Evolutionary conservation across 371 early-diverging fungal genomes (phyloP).

Genomic region (Mucor velutinosus): DNA sequence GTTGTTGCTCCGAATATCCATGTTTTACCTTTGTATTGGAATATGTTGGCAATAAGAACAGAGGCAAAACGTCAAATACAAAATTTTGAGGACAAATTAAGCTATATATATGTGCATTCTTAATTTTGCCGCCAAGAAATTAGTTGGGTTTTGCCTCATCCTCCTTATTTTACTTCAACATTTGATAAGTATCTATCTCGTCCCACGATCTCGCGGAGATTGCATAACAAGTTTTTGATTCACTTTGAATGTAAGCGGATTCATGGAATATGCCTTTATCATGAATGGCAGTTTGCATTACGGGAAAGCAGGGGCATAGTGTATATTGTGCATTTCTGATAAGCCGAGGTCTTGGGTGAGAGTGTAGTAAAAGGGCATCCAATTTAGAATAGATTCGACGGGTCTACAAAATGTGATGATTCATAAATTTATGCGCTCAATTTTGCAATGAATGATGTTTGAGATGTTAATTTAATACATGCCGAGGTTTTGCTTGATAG

Average conservation of each 20-base stretch:
- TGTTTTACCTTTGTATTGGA: not conserved
- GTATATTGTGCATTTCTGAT: not conserved
- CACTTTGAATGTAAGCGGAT: slow-evolving; percentile 1
- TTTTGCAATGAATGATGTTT: not conserved
- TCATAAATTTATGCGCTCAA: not conserved
- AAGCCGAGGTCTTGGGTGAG: not conserved
- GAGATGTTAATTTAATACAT: not conserved
- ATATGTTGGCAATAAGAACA: not conserved
- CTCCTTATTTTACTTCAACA: not conserved
- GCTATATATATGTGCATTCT: not conserved
- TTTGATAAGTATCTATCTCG: not conserved
- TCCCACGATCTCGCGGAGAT: not conserved
- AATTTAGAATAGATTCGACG: slow-evolving; percentile 3
- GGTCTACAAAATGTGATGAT: not conserved
- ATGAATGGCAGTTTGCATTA: not conserved
- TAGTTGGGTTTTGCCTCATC: not conserved
- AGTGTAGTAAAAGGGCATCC: not conserved
- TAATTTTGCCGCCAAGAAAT: not conserved
- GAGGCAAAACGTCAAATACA: not conserved
- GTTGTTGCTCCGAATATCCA: not conserved
- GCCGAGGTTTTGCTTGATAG: not conserved
- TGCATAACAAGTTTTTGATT: not conserved
- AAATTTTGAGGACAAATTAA: not conserved
- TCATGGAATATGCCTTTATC: not conserved
- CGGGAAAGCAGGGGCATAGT: not conserved